Conservation (phyloP, 805 yeast species). For the Wickerhamomyces silvicola region DNA sequence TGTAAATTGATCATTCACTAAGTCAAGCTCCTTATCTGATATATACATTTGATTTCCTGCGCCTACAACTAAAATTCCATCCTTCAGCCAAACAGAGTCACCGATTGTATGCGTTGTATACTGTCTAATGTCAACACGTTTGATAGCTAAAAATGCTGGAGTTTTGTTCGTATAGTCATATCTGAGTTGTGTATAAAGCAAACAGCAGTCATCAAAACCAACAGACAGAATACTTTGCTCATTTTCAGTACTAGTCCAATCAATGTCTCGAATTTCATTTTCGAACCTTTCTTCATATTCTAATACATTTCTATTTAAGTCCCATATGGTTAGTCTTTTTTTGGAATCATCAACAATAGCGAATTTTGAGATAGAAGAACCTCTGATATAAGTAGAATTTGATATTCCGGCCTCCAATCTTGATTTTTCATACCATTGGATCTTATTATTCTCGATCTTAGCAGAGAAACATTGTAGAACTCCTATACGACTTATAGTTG, state of each 20-base stretch:
- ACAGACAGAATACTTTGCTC: constrained; percentile 72
- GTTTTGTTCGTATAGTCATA: constrained; percentile 81
- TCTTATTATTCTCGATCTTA: constrained; percentile 19
- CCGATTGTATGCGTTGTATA: constrained; percentile 81
- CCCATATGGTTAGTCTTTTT: constrained; percentile 68
- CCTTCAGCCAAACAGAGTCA: constrained; percentile 80
- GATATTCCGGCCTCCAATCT: constrained; percentile 49
- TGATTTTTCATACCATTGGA: constrained; percentile 49
- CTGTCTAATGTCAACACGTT: constrained; percentile 60
- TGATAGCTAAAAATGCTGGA: constrained; percentile 73
- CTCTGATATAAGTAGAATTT: constrained; percentile 51
- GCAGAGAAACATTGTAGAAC: constrained; percentile 42
- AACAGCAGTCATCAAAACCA: constrained; percentile 60
- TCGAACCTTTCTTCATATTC: constrained; percentile 47
- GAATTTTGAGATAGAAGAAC: constrained; percentile 69
- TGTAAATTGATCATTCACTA: constrained; percentile 41
- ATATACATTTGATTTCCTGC: constrained; percentile 86
- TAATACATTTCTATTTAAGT: constrained; percentile 55
- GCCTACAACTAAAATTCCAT: constrained; percentile 76
- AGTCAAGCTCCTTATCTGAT: constrained; percentile 63
- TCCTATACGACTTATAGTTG: constrained; percentile 52
- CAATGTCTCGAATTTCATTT: constrained; percentile 57
- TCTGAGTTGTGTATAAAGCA: constrained; percentile 73
- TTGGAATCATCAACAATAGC: constrained; percentile 62
- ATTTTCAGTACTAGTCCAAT: constrained; percentile 73